phyloP scores from a whole-genome alignment of 106 monocot species.

The Allium cepa region DNA sequence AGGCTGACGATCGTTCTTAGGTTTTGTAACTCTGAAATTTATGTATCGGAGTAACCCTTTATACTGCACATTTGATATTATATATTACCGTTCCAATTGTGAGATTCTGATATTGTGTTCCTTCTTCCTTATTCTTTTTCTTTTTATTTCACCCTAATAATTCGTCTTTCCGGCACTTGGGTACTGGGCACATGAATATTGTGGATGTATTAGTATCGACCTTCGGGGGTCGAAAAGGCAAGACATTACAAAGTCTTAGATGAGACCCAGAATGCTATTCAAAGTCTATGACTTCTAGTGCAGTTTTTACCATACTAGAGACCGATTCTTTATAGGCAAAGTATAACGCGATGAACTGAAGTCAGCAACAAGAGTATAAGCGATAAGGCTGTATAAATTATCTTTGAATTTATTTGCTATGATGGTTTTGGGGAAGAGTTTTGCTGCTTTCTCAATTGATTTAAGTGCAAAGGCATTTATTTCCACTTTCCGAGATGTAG shows the following conservation, averaged over 20 bases:
- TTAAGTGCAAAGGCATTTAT: constrained; percentile 16
- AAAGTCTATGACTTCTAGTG: constrained; percentile 44
- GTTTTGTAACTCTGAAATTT: too few relatives aligned
- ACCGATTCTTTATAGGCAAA: constrained; percentile 31
- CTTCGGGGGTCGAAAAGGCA: too few relatives aligned
- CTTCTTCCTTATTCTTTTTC: too few relatives aligned
- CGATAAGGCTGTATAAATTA: constrained; percentile 65
- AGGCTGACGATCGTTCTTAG: too few relatives aligned
- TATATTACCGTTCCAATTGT: too few relatives aligned
- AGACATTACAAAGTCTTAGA: constrained; percentile 69
- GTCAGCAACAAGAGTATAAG: constrained; percentile 72
- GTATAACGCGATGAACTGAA: background rate
- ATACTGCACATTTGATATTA: too few relatives aligned
- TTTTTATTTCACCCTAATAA: too few relatives aligned
- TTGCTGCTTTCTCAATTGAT: constrained; percentile 20
- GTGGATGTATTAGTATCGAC: too few relatives aligned
- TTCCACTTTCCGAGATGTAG: constrained; percentile 85
- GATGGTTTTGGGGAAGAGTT: constrained; percentile 15
- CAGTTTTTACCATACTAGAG: constrained; percentile 51
- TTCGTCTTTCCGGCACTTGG: too few relatives aligned
- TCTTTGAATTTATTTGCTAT: constrained; percentile 69
- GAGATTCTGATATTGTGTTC: too few relatives aligned
- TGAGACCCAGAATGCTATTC: constrained; percentile 55
- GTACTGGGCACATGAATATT: too few relatives aligned
- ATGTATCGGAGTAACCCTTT: too few relatives aligned